Base-by-base conservation (phyloP, 176 grass and related monocot species). In the Triticum dicoccoides region DNA sequence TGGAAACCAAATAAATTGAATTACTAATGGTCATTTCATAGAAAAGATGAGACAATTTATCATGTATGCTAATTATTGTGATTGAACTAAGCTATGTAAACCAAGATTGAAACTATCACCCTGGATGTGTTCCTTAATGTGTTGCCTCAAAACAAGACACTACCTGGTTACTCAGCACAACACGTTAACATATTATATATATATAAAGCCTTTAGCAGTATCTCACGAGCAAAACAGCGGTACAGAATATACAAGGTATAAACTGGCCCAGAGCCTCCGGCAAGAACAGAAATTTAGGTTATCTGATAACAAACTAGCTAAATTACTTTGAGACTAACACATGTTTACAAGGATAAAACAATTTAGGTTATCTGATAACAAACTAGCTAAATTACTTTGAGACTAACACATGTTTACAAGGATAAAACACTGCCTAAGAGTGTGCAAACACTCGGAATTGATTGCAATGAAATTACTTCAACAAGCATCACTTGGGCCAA, bases 81-180 rank as follows among this genome's bases (percentile, higher is more conserved):
- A 52, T 79, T 79, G 35, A 70, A 21, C 52, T 61, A 12, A 62
- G 54, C 17, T 38, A 42, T 86, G 27, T 59, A 61, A 86, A 42
- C 37, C 34, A 71, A 2, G n/a, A 54, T 9, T 30, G 30, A 42
- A 69, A 86, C 6, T 13, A 12, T 69, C 58, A 44, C 58, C 23
- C 21, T 15, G 68, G 24, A 54, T 54, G n/a, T 42, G 29, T 21
- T 82, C 13, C n/a, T 20, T 33, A 14, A 58, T 30, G 45, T 79
- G 63, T 58, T 78, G 32, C 63, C 8, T 34, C 34, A 7, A 34
- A 79, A 86, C 17, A 42, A 79, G 9, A 39, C 30, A 68, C 38
- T 52, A 51, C 21, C 8, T 69, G 2, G 56, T 15, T 66, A 86
- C 10, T 78, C 27, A 77, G 13, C 62, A 18, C 5, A 15, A 23